A percentile compares a stretch with the other conserved stretches of the same genome.
Evolutionary conservation across 1,139 yeast species (phyloP).

Genomic region (Zygoascus meyerae): DNA sequence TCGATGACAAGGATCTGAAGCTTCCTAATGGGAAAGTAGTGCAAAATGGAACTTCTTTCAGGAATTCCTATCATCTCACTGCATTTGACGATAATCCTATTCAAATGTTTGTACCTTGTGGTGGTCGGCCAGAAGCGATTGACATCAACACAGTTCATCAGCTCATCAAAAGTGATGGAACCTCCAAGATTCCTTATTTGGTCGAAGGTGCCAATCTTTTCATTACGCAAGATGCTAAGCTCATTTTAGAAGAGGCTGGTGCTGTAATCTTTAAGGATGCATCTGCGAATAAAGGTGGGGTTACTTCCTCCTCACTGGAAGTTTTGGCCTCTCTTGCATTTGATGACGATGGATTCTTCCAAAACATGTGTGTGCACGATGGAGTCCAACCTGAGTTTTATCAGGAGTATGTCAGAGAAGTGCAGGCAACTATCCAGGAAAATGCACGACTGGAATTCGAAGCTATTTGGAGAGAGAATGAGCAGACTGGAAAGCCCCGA

Average conservation of each 20-base stretch:
- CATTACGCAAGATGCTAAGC: conserved; percentile 89
- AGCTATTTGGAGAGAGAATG: conserved; percentile 75
- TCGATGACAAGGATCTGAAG: conserved; percentile 75
- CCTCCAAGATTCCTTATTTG: conserved; percentile 73
- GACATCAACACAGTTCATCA: conserved; percentile 75
- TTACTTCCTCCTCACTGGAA: conserved; percentile 91
- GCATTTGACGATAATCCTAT: conserved; percentile 50
- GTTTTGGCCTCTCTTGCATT: conserved; percentile 92
- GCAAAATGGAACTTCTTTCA: conserved; percentile 83
- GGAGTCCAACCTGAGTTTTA: conserved; percentile 62
- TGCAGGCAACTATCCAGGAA: conserved; percentile 63
- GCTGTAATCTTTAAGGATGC: conserved; percentile 89
- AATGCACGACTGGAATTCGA: conserved; percentile 86
- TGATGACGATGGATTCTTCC: conserved; percentile 73
- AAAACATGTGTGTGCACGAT: conserved; percentile 61
- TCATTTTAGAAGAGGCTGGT: conserved; percentile 81
- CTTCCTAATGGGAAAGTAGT: conserved; percentile 74
- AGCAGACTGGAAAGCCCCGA: conserved; percentile 61
- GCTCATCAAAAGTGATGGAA: conserved; percentile 75
- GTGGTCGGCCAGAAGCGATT: conserved; percentile 97
- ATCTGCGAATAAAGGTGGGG: conserved; percentile 97
- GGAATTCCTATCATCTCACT: conserved; percentile 84
- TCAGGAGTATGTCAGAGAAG: conserved; percentile 73
- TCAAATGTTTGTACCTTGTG: conserved; percentile 91
- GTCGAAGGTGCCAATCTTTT: conserved; percentile 98